phyloP scores from a whole-genome alignment of 148 eudicot genomes.

The Rhododendron griersonianum region DNA sequence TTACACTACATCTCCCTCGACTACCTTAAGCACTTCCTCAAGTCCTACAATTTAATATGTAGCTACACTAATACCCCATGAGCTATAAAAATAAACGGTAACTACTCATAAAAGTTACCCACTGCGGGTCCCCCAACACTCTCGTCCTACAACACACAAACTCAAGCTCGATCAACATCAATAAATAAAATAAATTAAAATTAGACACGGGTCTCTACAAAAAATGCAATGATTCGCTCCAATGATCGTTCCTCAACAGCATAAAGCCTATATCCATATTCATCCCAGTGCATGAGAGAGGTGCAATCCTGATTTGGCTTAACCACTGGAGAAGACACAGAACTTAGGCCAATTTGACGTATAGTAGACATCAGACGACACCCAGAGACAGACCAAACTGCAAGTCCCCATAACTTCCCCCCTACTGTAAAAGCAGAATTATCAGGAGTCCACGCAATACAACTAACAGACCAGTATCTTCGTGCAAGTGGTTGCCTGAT shows the following conservation, averaged over 20 bases:
- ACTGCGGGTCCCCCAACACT: too few relatives aligned
- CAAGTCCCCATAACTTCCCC: constrained; percentile 88
- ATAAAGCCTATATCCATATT: constrained; percentile 88
- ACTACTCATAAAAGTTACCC: too few relatives aligned
- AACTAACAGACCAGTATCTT: constrained; percentile 82
- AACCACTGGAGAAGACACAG: constrained; percentile 73
- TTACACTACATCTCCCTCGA: too few relatives aligned
- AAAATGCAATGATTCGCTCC: constrained; percentile 80
- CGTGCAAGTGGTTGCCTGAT: constrained; percentile 3
- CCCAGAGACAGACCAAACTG: constrained; percentile 98
- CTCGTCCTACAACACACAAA: too few relatives aligned
- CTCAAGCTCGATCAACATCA: too few relatives aligned
- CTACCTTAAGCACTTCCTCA: accelerated
- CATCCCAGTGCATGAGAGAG: constrained; percentile 90
- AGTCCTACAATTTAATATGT: accelerated
- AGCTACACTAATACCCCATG: too few relatives aligned
- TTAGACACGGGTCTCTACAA: too few relatives aligned
- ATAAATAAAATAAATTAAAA: too few relatives aligned
- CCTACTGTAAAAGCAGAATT: constrained; percentile 97
- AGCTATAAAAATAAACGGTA: too few relatives aligned
- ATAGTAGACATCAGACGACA: constrained; percentile 97
- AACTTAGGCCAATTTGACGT: constrained; percentile 70
- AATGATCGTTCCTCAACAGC: constrained; percentile 75
- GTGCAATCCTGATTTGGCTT: constrained; percentile 69
- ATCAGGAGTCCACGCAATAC: constrained; percentile 96